Base-by-base conservation (phyloP, 2,329 filamentous ascomycete species). In the Periglandula ipomoeae region DNA sequence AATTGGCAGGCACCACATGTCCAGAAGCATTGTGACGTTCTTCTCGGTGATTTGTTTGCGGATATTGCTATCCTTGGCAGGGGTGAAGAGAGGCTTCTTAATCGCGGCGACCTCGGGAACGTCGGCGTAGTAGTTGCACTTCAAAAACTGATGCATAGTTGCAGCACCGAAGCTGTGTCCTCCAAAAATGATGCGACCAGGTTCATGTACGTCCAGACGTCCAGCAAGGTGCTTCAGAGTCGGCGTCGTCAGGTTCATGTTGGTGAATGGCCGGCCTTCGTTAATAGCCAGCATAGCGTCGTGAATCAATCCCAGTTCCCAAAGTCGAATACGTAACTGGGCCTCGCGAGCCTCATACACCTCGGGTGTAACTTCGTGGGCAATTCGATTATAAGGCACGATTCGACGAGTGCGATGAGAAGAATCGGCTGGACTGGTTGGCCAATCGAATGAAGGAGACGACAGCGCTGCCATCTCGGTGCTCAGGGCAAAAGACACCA, bases 151-250 rank as follows among this genome's bases (percentile, higher is more conserved):
- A 2, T 85, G 75, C 19, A 80, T 72, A 0, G 85, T 88, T 1
- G 86, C 78, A 1, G 82, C 84, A 20, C 89, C 89, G 55, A 94
- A 94, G 17, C 84, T 89, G 64, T 95, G 89, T 4, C 89, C 89
- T 0, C 78, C 79, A 61, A 87, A 91, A 38, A 83, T 78, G 41
- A 94, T 81, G 46, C 76, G 79, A 1, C 88, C 88, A 0, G 87
- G 86, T 8, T 77, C 73, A 50, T 83, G 79, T 4, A 94, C 75
- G 53, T 87, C 76, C 42, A 93, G 73, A 47, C 69, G 70, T n/a
- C 70, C 68, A 23, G 71, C 64, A 51, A 94, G 84, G 59, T 78
- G 75, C 10, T 67, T 63, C 1, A 91, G 69, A 3, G 79, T 63
- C 0, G 65, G 59, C 0, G 65, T 69, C 0, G 71, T 71, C 2